Conservation (phyloP, 2,329 filamentous ascomycete genomes). For the Nannizzia gypsea region DNA sequence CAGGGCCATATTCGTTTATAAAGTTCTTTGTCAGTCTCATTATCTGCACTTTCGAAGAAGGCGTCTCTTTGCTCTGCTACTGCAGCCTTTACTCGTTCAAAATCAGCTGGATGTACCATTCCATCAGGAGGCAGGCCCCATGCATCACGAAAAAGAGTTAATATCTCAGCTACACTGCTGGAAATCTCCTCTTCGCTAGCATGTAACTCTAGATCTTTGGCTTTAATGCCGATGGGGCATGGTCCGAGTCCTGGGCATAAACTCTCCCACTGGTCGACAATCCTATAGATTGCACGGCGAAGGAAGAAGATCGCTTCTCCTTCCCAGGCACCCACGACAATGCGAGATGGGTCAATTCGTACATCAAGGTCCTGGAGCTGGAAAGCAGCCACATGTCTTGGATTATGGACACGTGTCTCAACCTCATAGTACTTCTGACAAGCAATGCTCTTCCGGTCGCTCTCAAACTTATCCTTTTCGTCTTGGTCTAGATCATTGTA, state of each 20-base stretch:
- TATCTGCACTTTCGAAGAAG: conserved; percentile 17
- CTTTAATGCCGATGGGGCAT: conserved; percentile 20
- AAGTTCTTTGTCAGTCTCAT: conserved; percentile 15
- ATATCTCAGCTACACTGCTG: conserved; percentile 20
- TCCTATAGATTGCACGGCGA: conserved; percentile 12
- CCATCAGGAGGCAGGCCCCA: background rate
- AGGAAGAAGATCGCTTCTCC: conserved; percentile 25
- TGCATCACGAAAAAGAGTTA: background rate
- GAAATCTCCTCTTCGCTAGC: conserved; percentile 23
- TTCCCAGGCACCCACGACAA: conserved; percentile 24
- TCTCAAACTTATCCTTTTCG: conserved; percentile 18
- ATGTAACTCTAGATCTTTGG: conserved; percentile 18
- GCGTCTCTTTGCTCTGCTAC: conserved; percentile 14
- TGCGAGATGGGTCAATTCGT: conserved; percentile 22
- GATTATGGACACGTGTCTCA: conserved; percentile 8
- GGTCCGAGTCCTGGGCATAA: conserved; percentile 7
- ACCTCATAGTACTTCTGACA: conserved; percentile 27
- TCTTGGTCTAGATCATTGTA: conserved; percentile 18
- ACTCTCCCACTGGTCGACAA: conserved; percentile 17
- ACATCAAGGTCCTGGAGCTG: conserved; percentile 21
- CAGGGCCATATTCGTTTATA: conserved; percentile 21
- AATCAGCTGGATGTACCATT: background rate
- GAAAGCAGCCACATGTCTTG: conserved; percentile 20
- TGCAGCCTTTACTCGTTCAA: background rate
- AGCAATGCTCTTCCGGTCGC: conserved; percentile 22